Percentiles rank a stretch among this genome's conserved stretches.
These are phyloP conservation scores for Oryza coarctata DNA, from an alignment of 176 grass and related monocot species.

Conservation along the genomic window DNA sequence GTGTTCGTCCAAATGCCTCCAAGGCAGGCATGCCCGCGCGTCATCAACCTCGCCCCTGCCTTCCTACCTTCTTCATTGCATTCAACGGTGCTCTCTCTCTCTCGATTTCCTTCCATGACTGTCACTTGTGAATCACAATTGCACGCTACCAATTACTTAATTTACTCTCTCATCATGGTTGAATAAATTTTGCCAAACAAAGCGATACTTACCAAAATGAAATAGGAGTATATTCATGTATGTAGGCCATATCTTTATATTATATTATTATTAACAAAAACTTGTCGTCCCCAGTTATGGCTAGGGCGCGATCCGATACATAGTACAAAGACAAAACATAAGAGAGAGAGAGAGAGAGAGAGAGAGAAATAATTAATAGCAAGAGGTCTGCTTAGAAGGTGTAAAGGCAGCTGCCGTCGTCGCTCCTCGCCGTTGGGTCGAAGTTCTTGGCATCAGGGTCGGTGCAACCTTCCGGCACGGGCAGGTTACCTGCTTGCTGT, in stretches of 20 bases:
- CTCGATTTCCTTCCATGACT: not conserved
- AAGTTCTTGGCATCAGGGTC: constrained; percentile 62
- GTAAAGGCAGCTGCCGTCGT: constrained; percentile 83
- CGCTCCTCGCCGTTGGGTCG: constrained; percentile 77
- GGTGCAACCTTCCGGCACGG: constrained; percentile 80
- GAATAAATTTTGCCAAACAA: too few relatives aligned
- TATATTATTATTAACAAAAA: constrained; percentile 36
- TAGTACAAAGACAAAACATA: constrained; percentile 23
- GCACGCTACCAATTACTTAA: not conserved
- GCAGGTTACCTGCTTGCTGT: constrained; percentile 55
- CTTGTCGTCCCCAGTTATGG: constrained; percentile 30
- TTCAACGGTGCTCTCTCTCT: not conserved
- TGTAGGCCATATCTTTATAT: not conserved
- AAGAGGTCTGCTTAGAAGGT: constrained; percentile 38
- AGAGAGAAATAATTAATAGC: constrained; percentile 16
- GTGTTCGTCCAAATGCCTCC: not conserved
- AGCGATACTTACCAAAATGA: not conserved
- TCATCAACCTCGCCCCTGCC: not conserved
- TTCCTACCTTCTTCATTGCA: not conserved
- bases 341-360: not conserved
- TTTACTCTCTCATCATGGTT: not conserved
- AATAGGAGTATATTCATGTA: not conserved
- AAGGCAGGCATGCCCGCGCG: not conserved
- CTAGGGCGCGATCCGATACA: constrained; percentile 27
- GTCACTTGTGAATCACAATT: not conserved